Conservation (phyloP, 495 filamentous ascomycete genomes). For the Apodospora peruviana region DNA sequence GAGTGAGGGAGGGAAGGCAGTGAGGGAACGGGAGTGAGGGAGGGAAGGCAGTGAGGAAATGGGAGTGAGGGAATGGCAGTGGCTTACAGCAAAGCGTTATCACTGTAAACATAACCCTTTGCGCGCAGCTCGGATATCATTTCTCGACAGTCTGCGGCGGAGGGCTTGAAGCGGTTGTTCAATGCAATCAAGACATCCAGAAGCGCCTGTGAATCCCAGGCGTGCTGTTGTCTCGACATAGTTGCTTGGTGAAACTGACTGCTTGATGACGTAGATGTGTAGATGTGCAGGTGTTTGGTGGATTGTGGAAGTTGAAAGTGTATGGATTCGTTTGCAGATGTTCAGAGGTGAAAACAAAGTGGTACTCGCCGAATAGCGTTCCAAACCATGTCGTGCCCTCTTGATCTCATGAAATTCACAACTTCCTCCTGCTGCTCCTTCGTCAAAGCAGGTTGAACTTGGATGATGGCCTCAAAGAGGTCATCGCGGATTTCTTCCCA, state of each 20-base stretch:
- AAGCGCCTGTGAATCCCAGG: conserved; percentile 20
- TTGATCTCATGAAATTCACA: conserved; percentile 13
- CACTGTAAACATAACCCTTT: conserved; percentile 22
- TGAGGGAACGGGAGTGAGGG: not conserved
- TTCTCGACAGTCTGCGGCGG: conserved; percentile 8
- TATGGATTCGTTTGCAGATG: not conserved
- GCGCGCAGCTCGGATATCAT: conserved; percentile 9
- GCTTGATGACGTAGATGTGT: not conserved
- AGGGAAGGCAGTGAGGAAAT: not conserved
- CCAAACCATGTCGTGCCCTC: conserved; percentile 25
- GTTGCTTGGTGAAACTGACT: not conserved
- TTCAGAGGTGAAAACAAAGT: not conserved
- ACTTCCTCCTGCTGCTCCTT: conserved; percentile 27
- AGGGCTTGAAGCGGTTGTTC: conserved; percentile 14
- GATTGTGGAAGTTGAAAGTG: not conserved
- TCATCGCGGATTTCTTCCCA: conserved; percentile 28
- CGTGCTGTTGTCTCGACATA: not conserved
- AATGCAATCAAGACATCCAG: conserved; percentile 21
- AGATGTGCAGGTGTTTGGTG: not conserved
- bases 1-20: not conserved
- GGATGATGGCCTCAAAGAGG: conserved; percentile 23
- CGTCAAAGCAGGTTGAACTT: conserved; percentile 9
- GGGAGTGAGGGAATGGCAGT: not conserved
- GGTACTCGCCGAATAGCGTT: conserved; percentile 31
- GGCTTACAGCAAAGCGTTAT: conserved; percentile 26